Conservation (phyloP, 1,284 basidiomycete genomes). For the Puccinia horiana region DNA sequence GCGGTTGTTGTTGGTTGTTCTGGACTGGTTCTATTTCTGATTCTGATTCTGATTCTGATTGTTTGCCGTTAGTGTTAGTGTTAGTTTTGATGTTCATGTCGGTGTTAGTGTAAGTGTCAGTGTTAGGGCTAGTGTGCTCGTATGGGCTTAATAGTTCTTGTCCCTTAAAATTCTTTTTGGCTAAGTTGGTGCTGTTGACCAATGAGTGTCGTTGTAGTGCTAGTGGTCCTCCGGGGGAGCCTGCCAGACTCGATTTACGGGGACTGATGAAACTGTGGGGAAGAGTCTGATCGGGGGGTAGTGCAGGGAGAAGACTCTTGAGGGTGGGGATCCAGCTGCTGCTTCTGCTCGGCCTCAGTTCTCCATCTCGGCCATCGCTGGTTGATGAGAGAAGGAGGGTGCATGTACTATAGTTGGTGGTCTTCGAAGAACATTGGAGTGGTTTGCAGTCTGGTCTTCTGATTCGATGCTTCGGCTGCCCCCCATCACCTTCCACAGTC, state of each 20-base stretch:
- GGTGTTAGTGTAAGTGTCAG: neutral
- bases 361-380: neutral
- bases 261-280: neutral
- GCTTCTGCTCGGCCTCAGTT: neutral
- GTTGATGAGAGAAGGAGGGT: neutral
- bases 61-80: no score
- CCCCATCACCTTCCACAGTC: neutral
- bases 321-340: neutral
- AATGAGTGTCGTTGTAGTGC: neutral
- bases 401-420: neutral
- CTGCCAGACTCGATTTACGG: neutral
- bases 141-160: no score
- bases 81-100: no score
- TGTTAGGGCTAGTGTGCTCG: neutral
- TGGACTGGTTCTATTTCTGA: neutral
- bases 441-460: neutral
- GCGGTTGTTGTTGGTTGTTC: neutral
- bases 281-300: neutral
- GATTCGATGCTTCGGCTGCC: neutral
- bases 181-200: no score
- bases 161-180: no score
- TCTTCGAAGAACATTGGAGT: neutral
- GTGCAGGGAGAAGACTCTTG: neutral
- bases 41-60: no score
- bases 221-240: neutral